Evolutionary conservation across 257 asterid species (phyloP), one percentile per base, ranked within the genome.

Genomic region (Fraxinus americana): DNA sequence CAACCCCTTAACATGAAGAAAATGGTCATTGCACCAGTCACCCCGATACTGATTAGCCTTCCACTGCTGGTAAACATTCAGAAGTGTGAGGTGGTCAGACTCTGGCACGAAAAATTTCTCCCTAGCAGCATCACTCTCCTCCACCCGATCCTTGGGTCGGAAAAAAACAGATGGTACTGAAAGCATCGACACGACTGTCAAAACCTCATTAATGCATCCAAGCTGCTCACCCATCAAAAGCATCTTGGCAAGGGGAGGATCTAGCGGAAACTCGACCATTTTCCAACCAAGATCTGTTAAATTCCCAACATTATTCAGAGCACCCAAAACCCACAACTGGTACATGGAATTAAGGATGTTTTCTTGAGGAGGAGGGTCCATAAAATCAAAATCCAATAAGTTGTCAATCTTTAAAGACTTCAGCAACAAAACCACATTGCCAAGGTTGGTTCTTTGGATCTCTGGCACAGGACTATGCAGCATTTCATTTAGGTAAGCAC

Each of bases 321-420:
- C 99, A 48, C 98, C 97, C 83, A 95, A 87, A 17, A 95, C 98
- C 99, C 99, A 95, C 81, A 93, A 80, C 80, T 95, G 98, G 83
- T 95, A 93, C 97, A 95, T 93, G 77, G 99, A 95, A 84, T 91
- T 93, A 21, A 91, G 92, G 77, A 91, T 91, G 83, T 93, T 95
- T 65, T 95, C 99, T 66, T 95, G 98, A 67, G 99, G 99, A 21
- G 98, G 99, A 5, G 99, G 99, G 36, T 95, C 99, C 99, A 95
- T 93, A 76, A 93, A 95, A 81, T 95, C 97, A 13, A 93, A 95
- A 84, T 95, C 97, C 80, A 93, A 75, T 81, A 95, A 78, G 77
- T 91, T 93, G 39, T 93, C 96, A 12, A 95, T 84, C 80, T 93
- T 95, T 77, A 95, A 86, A 43, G 96, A 90, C 84, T 95, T 95